These are phyloP conservation scores for Verticillium klebahnii DNA, from an alignment of 2,329 filamentous ascomycete genomes.

Conservation along the genomic window DNA sequence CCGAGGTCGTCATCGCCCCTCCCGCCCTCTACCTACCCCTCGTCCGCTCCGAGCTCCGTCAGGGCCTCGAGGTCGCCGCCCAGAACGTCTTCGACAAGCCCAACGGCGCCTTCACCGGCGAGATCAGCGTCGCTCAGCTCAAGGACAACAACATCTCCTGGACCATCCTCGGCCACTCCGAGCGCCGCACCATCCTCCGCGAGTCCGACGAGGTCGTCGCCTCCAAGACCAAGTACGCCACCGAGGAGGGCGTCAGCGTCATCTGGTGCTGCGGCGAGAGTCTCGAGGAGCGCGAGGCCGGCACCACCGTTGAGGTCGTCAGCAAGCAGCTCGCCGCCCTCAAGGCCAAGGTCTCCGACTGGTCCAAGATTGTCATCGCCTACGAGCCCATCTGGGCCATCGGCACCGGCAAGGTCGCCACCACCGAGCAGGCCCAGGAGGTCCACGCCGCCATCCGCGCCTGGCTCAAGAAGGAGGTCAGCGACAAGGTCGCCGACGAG, in stretches of 20 bases:
- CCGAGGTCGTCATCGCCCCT: slow-evolving; percentile 91
- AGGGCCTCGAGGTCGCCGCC: slow-evolving; percentile 78
- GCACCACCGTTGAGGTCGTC: slow-evolving; percentile 81
- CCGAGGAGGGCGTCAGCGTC: slow-evolving; percentile 81
- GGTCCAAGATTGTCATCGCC: slow-evolving; percentile 91
- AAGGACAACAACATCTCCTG: slow-evolving; percentile 85
- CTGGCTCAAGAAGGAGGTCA: slow-evolving; percentile 79
- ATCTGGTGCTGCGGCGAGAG: slow-evolving; percentile 98
- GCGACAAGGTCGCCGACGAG: slow-evolving; percentile 71
- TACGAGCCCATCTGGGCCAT: slow-evolving; percentile 99
- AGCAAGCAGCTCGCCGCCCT: slow-evolving; percentile 82
- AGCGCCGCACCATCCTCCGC: slow-evolving; percentile 84
- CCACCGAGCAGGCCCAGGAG: slow-evolving; percentile 86
- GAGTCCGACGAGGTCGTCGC: slow-evolving; percentile 85
- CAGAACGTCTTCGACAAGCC: slow-evolving; percentile 98
- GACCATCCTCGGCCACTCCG: slow-evolving; percentile 90
- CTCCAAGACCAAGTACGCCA: slow-evolving; percentile 88
- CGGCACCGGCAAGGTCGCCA: slow-evolving; percentile 90
- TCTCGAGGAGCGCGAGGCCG: slow-evolving; percentile 83
- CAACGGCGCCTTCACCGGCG: slow-evolving; percentile 94
- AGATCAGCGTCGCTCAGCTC: slow-evolving; percentile 89
- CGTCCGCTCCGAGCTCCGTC: slow-evolving; percentile 71
- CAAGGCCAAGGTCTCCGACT: slow-evolving; percentile 72
- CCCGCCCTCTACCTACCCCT: slow-evolving; percentile 87
- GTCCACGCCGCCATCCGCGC: slow-evolving; percentile 87